Evolutionary conservation across 1,284 basidiomycete species (phyloP).

Genomic region (Cutaneotrichosporon sp.): DNA sequence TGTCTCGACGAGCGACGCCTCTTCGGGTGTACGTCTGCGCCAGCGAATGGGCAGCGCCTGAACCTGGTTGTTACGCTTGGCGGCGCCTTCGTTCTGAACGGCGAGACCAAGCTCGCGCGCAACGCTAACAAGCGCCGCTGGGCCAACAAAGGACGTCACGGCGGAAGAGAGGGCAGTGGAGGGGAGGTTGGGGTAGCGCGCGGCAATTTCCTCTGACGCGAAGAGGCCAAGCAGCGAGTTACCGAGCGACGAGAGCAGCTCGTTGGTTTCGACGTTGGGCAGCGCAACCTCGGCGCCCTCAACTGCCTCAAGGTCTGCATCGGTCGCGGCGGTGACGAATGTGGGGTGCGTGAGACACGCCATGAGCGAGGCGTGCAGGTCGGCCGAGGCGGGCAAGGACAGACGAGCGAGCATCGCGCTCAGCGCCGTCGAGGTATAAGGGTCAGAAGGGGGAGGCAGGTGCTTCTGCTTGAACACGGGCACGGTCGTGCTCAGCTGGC

Average conservation of each 20-base stretch:
- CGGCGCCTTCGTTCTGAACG: conserved; percentile 19
- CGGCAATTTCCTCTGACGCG: conserved; percentile 75
- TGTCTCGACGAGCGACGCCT: conserved; percentile 11
- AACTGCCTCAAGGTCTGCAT: background rate
- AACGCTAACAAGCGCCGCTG: conserved; percentile 71
- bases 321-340: conserved; percentile 50
- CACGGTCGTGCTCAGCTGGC: conserved; percentile 7
- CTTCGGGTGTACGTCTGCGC: conserved; percentile 60
- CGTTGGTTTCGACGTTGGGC: conserved; percentile 57
- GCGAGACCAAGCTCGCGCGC: conserved; percentile 64
- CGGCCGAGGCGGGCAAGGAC: conserved; percentile 27
- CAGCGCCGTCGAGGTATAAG: conserved; percentile 29
- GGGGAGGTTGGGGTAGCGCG: conserved; percentile 83
- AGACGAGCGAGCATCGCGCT: conserved; percentile 41
- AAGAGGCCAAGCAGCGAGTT: conserved; percentile 90
- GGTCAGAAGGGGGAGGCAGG: conserved; percentile 6
- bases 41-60: conserved; percentile 29
- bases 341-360: conserved; percentile 66
- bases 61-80: conserved; percentile 14
- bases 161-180: conserved; percentile 84
- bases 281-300: background rate
- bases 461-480: conserved; percentile 5
- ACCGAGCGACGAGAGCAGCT: conserved; percentile 71
- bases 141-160: conserved; percentile 84
- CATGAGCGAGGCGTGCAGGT: conserved; percentile 30